These are phyloP conservation scores for Russula sp. DNA, from an alignment of 768 basidiomycete species.

Conservation along the genomic window DNA sequence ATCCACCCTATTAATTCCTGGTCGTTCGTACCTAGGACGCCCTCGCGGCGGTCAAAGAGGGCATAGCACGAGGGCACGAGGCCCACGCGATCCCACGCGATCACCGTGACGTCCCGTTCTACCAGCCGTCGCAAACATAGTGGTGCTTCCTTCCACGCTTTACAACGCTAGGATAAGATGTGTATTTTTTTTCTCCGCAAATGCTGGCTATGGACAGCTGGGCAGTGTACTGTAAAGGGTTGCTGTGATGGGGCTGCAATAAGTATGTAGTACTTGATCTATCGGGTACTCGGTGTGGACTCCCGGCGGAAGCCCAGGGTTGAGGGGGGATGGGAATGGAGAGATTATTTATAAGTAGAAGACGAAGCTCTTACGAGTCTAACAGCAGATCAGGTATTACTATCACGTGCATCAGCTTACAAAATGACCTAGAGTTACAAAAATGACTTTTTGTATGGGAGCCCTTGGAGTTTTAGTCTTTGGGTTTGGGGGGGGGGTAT, in stretches of 20 bases:
- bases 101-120: not conserved
- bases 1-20: not conserved
- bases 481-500: constrained; percentile 80
- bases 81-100: not conserved
- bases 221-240: constrained; percentile 9
- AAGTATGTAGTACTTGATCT: constrained; percentile 1
- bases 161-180: not conserved
- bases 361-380: not conserved
- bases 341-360: not conserved
- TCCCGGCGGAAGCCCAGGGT: not conserved
- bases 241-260: not conserved
- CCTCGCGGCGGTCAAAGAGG: constrained; percentile 14
- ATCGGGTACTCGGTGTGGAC: not conserved
- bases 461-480: constrained; percentile 43
- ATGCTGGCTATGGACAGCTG: constrained; percentile 4
- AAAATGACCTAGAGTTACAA: no score
- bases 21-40: not conserved
- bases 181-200: constrained; percentile 3
- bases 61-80: not conserved
- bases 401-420: no score
- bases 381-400: not conserved
- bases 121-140: not conserved
- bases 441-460: no score
- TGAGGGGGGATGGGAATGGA: not conserved
- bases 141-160: not conserved